Conservation (phyloP, 768 basidiomycete genomes). For the Tylopilus subfusipes region DNA sequence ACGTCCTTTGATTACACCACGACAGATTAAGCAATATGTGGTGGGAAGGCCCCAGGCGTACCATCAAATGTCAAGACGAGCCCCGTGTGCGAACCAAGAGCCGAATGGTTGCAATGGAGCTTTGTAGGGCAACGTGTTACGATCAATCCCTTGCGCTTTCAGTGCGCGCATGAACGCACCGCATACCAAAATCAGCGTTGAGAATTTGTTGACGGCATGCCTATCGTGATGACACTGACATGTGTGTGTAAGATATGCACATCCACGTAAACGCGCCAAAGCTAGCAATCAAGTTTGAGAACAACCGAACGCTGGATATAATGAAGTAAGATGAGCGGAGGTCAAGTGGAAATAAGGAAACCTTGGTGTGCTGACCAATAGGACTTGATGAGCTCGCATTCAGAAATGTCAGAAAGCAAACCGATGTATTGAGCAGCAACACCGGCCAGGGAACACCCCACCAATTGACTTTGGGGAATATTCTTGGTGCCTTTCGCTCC, state of each 20-base stretch:
- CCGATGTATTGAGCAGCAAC: slow-evolving; percentile 49
- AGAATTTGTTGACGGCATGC: slow-evolving; percentile 6
- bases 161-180: slow-evolving; percentile 21
- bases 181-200: slow-evolving; percentile 5
- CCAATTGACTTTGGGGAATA: slow-evolving; percentile 36
- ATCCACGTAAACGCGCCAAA: slow-evolving; percentile 37
- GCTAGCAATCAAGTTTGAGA: slow-evolving; percentile 30
- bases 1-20: slow-evolving; percentile 1
- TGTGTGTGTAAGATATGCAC: slow-evolving; percentile 30
- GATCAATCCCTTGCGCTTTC: slow-evolving; percentile 39
- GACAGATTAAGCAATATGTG: slow-evolving; percentile 8
- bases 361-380: slow-evolving; percentile 38
- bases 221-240: slow-evolving; percentile 16
- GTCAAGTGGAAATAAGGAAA: slow-evolving; percentile 23
- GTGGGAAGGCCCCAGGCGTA: slow-evolving; percentile 4
- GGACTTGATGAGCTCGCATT: slow-evolving; percentile 50
- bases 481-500: slow-evolving; percentile 44
- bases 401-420: slow-evolving; percentile 57
- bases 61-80: slow-evolving; percentile 60
- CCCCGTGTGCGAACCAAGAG: slow-evolving; percentile 54
- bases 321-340: slow-evolving; percentile 14
- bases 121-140: slow-evolving; percentile 45
- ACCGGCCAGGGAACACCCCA: slow-evolving; percentile 35
- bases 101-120: slow-evolving; percentile 65
- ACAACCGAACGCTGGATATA: slow-evolving; percentile 21